phyloP scores from a whole-genome alignment of 2,329 filamentous ascomycete genomes.

The Aureobasidium sp. region DNA sequence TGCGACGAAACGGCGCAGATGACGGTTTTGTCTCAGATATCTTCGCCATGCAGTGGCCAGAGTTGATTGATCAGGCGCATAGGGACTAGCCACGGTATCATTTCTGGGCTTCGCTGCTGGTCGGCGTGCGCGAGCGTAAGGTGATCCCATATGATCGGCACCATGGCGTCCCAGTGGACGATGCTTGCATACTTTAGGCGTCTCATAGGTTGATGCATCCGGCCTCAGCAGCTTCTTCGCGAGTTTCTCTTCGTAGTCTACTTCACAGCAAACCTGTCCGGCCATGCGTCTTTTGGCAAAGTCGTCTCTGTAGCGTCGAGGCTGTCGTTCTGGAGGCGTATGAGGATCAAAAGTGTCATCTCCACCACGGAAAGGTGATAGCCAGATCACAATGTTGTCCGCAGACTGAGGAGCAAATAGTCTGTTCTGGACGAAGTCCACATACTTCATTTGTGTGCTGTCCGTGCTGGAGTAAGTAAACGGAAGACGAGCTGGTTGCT shows the following conservation, averaged over 20 bases:
- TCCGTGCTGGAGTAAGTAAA: neutral
- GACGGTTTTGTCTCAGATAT: neutral
- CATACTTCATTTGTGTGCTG: neutral
- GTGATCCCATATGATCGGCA: neutral
- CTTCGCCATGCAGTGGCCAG: neutral
- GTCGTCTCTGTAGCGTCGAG: neutral
- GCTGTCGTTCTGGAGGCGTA: neutral
- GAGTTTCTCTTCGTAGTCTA: neutral
- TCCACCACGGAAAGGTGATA: neutral
- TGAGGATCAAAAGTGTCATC: neutral
- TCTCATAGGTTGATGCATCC: neutral
- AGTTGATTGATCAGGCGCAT: neutral
- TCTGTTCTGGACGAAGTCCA: neutral
- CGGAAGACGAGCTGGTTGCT: neutral
- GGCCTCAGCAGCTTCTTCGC: neutral
- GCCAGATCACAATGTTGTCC: neutral
- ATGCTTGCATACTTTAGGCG: neutral
- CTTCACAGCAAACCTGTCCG: neutral
- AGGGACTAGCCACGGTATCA: neutral
- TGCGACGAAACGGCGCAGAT: neutral
- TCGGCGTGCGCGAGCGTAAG: neutral
- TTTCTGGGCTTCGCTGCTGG: neutral
- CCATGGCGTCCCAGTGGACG: neutral
- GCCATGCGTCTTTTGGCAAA: neutral
- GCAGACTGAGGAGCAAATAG: neutral